Evolutionary conservation across 2,329 filamentous ascomycete species (phyloP), one percentile per base, ranked within the genome.

Genomic region (Fusarium tuaranense): DNA sequence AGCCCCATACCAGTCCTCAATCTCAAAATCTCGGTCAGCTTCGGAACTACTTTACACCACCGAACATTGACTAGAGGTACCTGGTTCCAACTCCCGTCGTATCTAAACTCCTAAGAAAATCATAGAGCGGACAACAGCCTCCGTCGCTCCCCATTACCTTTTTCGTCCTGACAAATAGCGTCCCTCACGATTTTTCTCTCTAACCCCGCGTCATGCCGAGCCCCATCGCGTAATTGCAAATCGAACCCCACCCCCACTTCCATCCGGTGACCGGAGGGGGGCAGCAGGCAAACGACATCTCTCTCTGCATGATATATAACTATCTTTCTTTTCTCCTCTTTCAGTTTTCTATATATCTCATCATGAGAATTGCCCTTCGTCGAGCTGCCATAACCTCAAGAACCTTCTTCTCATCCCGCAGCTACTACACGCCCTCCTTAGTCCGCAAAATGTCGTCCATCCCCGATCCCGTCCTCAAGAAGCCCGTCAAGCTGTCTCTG

Each of bases 401-500:
- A 65, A 30, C 48, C 61, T 60, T 75, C 16, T 38, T 58, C 25
- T 70, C 60, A 20, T 32, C 48, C 51, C 30, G 51, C 18, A 34
- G 16, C 39, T 18, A n/a, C 41, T 32, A 64, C 59, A 32, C 61
- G 76, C 63, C 66, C 13, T 22, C 69, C 63, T 65, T 81, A 63
- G 41, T 80, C 61, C 83, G 82, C 81, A 83, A 75, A 4, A 83
- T 84, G 83, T 80, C 81, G 22, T 79, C 80, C 59, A 64, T 81
- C 32, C 59, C 82, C 27, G 73, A 80, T 58, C 76, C 80, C 67
- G 73, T 95, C 61, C 89, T 98, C 71, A 92, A 93, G 84, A 89
- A 93, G 82, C 91, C 93, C 44, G 87, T 97, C 80, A 95, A 94
- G 85, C 88, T 97, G 55, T 93, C 94, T 38, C 90, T 95, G 78